Base-by-base conservation (phyloP, 1,284 basidiomycete genomes). In the Tilletia indica region DNA sequence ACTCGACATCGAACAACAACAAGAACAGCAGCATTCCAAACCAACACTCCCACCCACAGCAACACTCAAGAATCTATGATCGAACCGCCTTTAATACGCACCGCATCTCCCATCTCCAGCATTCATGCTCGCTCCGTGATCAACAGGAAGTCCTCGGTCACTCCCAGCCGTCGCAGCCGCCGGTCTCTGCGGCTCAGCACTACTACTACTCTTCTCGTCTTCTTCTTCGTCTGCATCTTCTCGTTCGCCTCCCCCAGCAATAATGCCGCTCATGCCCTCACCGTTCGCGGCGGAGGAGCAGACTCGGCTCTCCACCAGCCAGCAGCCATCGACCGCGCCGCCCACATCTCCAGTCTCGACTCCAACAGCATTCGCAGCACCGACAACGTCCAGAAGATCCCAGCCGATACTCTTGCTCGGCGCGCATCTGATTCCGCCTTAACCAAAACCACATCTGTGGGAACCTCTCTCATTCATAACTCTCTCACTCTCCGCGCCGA, bases 11-110 rank as follows among this genome's bases (percentile, higher is more conserved):
- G 6, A 19, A 6, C 31, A 36, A 25, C 19, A 8, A 38, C 3
- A 34, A 5, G 16, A n/a, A 11, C 61, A 64, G 8, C 61, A 64
- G 25, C 61, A 64, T 45, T 31, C 25, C 25, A 31, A 45, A 45
- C 9, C 61, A 25, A 64, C 31, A 4, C 38, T 19, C 36, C 38
- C 34, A 39, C 34, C 12, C 34, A 9, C 61, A 38, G 5, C 61
- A 21, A 21, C 61, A 64, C 34, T 12, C 31, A 34, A 64, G 34
- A 34, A 64, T 42, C 36, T 39, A 64, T 64, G 61, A 64, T 64
- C 61, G 61, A 64, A 38, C 61, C 61, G 31, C 61, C 61, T 39
- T 64, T 64, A 64, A 64, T 64, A 64, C 61, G 61, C 19, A 39
- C 8, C 61, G 9, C 31, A 16, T 16, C 19, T 38, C 61, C 38